Conservation (phyloP, 805 yeast genomes). For the Candida tammaniensis region DNA sequence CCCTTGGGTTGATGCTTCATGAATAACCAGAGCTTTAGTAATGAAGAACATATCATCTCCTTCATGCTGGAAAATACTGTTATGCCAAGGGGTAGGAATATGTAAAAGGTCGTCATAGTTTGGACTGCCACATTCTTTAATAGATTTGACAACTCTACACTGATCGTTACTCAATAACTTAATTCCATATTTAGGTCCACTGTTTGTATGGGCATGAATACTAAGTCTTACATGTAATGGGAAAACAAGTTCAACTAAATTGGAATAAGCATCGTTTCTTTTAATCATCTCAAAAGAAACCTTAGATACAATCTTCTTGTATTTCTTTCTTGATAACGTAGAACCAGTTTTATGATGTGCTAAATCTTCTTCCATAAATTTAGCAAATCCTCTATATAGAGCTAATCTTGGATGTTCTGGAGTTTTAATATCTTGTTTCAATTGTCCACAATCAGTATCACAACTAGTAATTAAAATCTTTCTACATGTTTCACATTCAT, state of each 20-base stretch:
- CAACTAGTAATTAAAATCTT: constrained; percentile 35
- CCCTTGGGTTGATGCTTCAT: constrained; percentile 18
- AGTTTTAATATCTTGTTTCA: constrained; percentile 32
- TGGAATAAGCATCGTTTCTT: constrained; percentile 63
- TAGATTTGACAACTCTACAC: constrained; percentile 46
- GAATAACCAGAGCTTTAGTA: constrained; percentile 21
- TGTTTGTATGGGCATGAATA: constrained; percentile 58
- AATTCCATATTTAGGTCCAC: constrained; percentile 61
- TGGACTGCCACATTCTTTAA: constrained; percentile 40
- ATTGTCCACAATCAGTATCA: constrained; percentile 36
- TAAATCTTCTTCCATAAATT: constrained; percentile 59
- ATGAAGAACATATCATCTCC: constrained; percentile 30
- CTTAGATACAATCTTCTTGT: constrained; percentile 48
- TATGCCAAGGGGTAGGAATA: constrained; percentile 70
- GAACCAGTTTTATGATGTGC: constrained; percentile 38
- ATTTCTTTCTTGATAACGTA: constrained; percentile 42
- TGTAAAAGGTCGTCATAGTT: constrained; percentile 52
- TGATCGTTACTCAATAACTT: constrained; percentile 42
- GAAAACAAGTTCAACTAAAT: constrained; percentile 55
- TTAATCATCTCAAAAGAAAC: constrained; percentile 65
- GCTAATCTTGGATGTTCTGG: constrained; percentile 49
- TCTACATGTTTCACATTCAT: constrained; percentile 33
- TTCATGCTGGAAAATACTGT: constrained; percentile 43
- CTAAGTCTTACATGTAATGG: constrained; percentile 60
- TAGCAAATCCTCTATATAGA: constrained; percentile 56